Evolutionary conservation across 139 green algal species (phyloP), one percentile per base, ranked within the genome.

Genomic region (Chlamydomonas sp.): DNA sequence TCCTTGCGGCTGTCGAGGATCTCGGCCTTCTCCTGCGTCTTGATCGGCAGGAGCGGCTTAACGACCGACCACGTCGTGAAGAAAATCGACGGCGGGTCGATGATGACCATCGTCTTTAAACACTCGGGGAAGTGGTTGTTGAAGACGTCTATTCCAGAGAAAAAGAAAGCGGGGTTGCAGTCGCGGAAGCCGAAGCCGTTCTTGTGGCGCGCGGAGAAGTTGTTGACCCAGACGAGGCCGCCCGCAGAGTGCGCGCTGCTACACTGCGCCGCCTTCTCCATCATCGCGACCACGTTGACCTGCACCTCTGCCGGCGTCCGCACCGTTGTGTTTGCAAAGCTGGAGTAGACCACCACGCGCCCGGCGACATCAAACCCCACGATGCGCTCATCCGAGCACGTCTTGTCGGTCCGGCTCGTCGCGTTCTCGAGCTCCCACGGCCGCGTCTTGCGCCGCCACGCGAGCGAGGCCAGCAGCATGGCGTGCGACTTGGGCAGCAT

Each of bases 61-160:
- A 76, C 49, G 29, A 71, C 2, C 10, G 33, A 33, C 71, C 71
- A 76, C 48, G 71, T 31, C 2, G n/a, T 49, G 63, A 72, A 72
- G 62, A 71, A 76, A 2, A 76, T 38, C 13, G 48, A 63, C 26
- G 71, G 71, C 28, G 71, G 71, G 63, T 76, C 71, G 10, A 76
- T 28, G 26, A 76, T 72, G 22, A 76, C 39, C 71, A 76, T 76
- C 3, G 33, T 61, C 8, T 54, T n/a, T 6, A 71, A 38, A 47
- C 65, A 71, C 47, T 71, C 65, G 0, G 71, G 71, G 63, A 68
- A 76, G 62, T 76, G 61, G 63, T 76, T 71, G 54, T 5, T 58
- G 68, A 73, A 73, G 54, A 73, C 58, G 36, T 67, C 22, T 8
- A 67, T 37, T 20, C 34, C 49, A 3, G 54, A 30, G 3, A 38